phyloP scores from a whole-genome alignment of 345 rosid species.

The Durio zibethinus region DNA sequence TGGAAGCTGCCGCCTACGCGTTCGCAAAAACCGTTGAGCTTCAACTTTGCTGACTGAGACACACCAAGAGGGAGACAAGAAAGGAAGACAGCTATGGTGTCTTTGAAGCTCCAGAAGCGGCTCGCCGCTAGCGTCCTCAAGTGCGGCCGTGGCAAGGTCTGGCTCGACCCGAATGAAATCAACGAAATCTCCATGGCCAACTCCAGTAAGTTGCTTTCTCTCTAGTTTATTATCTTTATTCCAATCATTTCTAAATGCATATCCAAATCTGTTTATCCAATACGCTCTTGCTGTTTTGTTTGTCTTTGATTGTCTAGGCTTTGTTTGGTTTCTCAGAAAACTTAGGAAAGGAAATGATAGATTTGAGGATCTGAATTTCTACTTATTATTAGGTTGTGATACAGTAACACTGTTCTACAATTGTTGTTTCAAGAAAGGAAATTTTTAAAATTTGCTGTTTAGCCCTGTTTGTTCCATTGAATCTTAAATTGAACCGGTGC shows the following conservation, averaged over 20 bases:
- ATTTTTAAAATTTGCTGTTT: neutral
- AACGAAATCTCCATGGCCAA: constrained; percentile 75
- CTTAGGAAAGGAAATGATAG: neutral
- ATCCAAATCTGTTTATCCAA: neutral
- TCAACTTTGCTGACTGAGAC: constrained; percentile 7
- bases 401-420: neutral
- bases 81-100: constrained; percentile 37
- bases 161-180: constrained; percentile 70
- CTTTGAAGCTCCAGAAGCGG: constrained; percentile 70
- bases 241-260: neutral
- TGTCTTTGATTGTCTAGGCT: neutral
- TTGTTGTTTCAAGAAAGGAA: neutral
- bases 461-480: neutral
- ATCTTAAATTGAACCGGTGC: neutral
- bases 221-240: neutral
- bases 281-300: neutral
- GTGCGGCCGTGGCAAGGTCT: constrained; percentile 63
- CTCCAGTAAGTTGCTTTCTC: constrained; percentile 39
- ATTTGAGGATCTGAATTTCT: neutral
- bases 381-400: neutral
- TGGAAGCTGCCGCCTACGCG: neutral
- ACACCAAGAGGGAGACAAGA: constrained; percentile 6
- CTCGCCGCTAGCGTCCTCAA: constrained; percentile 66
- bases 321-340: neutral
- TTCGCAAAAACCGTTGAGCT: constrained; percentile 11